Conservation (phyloP, 1,284 basidiomycete species). For the Microstroma glucosiphilum region DNA sequence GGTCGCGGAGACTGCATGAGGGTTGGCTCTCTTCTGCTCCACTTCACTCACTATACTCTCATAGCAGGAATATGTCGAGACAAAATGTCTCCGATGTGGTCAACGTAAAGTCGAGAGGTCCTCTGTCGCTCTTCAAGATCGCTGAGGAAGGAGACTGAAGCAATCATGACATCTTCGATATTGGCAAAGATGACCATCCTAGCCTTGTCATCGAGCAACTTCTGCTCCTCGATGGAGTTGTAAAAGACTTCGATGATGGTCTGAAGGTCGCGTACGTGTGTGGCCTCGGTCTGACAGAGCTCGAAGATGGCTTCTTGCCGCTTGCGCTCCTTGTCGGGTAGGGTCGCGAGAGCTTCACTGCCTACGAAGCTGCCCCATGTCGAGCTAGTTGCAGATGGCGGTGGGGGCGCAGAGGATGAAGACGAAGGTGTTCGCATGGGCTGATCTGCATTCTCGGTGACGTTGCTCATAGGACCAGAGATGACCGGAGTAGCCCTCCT, state of each 20-base stretch:
- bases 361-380: constrained; percentile 89
- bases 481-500: constrained; percentile 18
- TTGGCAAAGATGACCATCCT: constrained; percentile 83
- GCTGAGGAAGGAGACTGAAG: constrained; percentile 45
- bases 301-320: constrained; percentile 89
- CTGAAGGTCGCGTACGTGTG: constrained; percentile 82
- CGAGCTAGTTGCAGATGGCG: constrained; percentile 52
- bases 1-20: not conserved
- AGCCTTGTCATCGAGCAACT: constrained; percentile 69
- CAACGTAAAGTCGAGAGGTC: constrained; percentile 79
- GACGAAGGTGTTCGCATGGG: too few relatives aligned
- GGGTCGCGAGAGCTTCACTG: constrained; percentile 68
- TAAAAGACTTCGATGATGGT: constrained; percentile 86
- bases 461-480: constrained; percentile 19
- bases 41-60: constrained; percentile 60
- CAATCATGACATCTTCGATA: constrained; percentile 63
- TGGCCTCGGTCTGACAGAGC: constrained; percentile 76
- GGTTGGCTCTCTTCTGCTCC: not conserved
- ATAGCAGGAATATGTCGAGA: constrained; percentile 68
- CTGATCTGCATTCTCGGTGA: too few relatives aligned
- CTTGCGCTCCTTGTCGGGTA: constrained; percentile 69
- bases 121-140: constrained; percentile 84
- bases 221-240: constrained; percentile 60
- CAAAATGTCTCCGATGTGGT: constrained; percentile 78
- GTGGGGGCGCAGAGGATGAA: not conserved